Conservation (phyloP, 225 moss, liverwort and hornwort genomes). For the Sphagnum contortum region DNA sequence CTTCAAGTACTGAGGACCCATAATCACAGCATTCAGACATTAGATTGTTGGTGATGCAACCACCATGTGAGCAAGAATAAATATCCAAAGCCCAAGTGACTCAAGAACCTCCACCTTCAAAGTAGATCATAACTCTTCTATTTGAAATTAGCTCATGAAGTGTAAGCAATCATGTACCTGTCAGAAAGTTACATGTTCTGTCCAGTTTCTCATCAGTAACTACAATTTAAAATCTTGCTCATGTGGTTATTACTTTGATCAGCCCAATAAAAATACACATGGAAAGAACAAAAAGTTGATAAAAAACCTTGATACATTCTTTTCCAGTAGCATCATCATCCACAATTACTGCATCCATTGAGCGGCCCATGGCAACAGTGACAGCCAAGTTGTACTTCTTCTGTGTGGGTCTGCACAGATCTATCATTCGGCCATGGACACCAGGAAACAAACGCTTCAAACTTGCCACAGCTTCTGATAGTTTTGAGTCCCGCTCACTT, state of each 20-base stretch:
- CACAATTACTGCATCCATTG: conserved; percentile 97
- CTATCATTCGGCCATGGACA: conserved; percentile 98
- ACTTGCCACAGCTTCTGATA: conserved; percentile 89
- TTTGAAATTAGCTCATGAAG: too few relatives aligned
- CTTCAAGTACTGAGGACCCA: conserved; percentile 71
- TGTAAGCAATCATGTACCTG: too few relatives aligned
- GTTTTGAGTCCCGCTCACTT: conserved; percentile 88
- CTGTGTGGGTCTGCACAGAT: conserved; percentile 98
- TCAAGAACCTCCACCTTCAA: too few relatives aligned
- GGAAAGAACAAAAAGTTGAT: too few relatives aligned
- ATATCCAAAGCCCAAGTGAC: background rate
- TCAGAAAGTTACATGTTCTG: too few relatives aligned
- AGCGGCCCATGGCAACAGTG: conserved; percentile 96
- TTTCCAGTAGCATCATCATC: conserved; percentile 95
- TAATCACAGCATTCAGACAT: background rate
- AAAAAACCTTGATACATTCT: conserved; percentile 88
- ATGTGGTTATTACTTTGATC: too few relatives aligned
- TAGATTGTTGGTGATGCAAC: background rate
- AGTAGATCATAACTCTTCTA: too few relatives aligned
- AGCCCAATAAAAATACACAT: too few relatives aligned
- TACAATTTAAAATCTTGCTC: too few relatives aligned
- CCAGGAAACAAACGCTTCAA: conserved; percentile 96
- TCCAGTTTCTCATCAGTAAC: too few relatives aligned
- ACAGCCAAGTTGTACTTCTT: conserved; percentile 97
- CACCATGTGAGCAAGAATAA: background rate